Conservation (phyloP, 768 basidiomycete species). For the Coprinopsis strossmayeri region DNA sequence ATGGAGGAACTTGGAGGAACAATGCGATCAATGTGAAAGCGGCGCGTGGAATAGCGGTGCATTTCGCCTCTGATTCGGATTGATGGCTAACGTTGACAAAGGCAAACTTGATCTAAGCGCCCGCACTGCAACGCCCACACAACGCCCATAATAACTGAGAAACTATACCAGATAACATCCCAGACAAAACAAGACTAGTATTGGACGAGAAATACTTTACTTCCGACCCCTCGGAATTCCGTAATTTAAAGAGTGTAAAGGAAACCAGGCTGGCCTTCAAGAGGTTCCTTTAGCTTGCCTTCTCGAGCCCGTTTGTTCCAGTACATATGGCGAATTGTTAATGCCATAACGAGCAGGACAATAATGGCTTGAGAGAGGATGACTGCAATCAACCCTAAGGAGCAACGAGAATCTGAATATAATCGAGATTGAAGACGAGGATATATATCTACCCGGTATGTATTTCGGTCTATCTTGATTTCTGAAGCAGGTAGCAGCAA, state of each 20-base stretch:
- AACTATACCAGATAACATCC: too few relatives aligned
- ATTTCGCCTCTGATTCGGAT: too few relatives aligned
- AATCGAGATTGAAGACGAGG: not conserved
- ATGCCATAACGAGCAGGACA: conserved; percentile 24
- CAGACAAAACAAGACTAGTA: too few relatives aligned
- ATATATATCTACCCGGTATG: conserved; percentile 27
- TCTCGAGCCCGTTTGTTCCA: conserved; percentile 30
- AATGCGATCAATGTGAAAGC: too few relatives aligned
- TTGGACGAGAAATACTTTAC: too few relatives aligned
- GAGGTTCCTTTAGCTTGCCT: conserved; percentile 23
- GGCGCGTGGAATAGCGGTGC: too few relatives aligned
- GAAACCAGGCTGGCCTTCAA: conserved; percentile 32
- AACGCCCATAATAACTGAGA: too few relatives aligned
- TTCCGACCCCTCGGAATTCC: too few relatives aligned
- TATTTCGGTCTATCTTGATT: conserved; percentile 37
- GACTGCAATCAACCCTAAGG: conserved; percentile 31
- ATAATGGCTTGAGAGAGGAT: conserved; percentile 34
- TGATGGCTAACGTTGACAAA: too few relatives aligned
- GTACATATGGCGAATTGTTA: conserved; percentile 28
- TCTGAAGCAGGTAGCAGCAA: conserved; percentile 37
- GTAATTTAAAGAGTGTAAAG: conserved; percentile 32
- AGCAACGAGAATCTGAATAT: not conserved
- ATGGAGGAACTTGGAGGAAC: too few relatives aligned
- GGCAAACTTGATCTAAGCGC: too few relatives aligned
- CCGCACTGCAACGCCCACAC: too few relatives aligned